Evolutionary conservation across 768 basidiomycete genomes (phyloP).

Genomic region (Podaxis carcinomalis): DNA sequence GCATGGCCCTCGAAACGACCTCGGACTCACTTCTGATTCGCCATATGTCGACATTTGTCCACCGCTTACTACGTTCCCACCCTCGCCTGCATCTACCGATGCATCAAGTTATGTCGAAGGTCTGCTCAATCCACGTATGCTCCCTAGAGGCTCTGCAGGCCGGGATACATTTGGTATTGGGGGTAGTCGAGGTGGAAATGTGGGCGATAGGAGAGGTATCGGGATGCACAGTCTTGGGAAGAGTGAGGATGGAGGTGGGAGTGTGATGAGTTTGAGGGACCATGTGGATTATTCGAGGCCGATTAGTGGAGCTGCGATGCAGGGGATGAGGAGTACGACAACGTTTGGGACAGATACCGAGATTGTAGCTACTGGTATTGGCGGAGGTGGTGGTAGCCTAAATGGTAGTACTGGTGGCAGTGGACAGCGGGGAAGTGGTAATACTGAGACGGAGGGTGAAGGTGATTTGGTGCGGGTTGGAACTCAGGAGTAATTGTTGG

Average conservation of each 20-base stretch:
- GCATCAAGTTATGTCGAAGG: conserved; percentile 25
- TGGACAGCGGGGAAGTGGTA: background rate
- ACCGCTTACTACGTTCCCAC: conserved; percentile 20
- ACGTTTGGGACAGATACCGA: conserved; percentile 21
- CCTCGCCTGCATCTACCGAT: conserved; percentile 25
- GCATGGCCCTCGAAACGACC: background rate
- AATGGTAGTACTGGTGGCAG: background rate
- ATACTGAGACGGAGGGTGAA: background rate
- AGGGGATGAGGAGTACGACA: conserved; percentile 28
- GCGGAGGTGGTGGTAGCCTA: background rate
- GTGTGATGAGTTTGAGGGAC: conserved; percentile 32
- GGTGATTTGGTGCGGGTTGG: background rate
- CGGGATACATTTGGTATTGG: background rate
- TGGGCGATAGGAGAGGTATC: background rate
- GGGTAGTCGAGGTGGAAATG: background rate
- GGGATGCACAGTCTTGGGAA: conserved; percentile 14
- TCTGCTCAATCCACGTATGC: conserved; percentile 24
- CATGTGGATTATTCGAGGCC: conserved; percentile 36
- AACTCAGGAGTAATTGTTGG: background rate
- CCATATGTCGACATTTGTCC: conserved; percentile 19
- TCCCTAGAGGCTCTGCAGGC: background rate
- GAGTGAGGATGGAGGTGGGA: conserved; percentile 21
- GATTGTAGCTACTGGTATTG: background rate
- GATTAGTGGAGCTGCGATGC: conserved; percentile 24
- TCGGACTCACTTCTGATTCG: background rate